Base-by-base conservation (phyloP, 164 flowering plant genomes). In the Vitis rupestris region DNA sequence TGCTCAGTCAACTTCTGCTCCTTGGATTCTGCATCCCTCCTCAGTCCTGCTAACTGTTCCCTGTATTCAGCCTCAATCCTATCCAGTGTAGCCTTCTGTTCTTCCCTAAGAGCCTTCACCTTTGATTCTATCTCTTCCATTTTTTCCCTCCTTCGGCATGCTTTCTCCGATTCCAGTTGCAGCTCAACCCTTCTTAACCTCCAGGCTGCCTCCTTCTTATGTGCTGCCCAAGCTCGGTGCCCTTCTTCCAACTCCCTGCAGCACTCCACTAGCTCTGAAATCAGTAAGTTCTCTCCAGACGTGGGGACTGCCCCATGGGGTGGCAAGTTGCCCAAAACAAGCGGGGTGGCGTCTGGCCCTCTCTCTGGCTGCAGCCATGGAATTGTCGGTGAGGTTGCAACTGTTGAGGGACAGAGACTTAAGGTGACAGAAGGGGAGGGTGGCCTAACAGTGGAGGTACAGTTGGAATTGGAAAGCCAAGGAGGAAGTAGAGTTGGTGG, bases 151-250 rank as follows among this genome's bases (percentile, higher is more conserved):
- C 81, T 81, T 47, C 87, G 80, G 37, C 79, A 30, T 1, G 87
- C 86, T 73, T 95, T 95, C 83, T 92, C 99, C 0, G 99, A 90
- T 64, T 95, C 98, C 61, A 95, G 74, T 63, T 95, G 98, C 76
- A 88, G 76, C 73, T 95, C 98, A 19, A 93, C 86, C 80, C 98
- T 80, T 53, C 80, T 88, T 61, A 95, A 66, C 67, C 98, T 84
- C 99, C 99, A 95, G 0, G 91, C 74, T 17, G 98, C 91, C 81
- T 95, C 99, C 76, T 93, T 95, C 83, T 89, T 90, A 62, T 95
- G 97, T 2, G 90, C 87, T 3, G 82, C 82, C 94, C 86, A 87
- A 50, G 90, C 87, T 3, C 87, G 82, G 58, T 91, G 94, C 62
- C 89, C 94, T 74, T 95, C 98, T 50, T 95, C 98, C 68, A 93